A percentile compares a stretch with the other conserved stretches of the same genome.
Evolutionary conservation across 768 basidiomycete species (phyloP).

Genomic region (Stropharia rugosoannulata): DNA sequence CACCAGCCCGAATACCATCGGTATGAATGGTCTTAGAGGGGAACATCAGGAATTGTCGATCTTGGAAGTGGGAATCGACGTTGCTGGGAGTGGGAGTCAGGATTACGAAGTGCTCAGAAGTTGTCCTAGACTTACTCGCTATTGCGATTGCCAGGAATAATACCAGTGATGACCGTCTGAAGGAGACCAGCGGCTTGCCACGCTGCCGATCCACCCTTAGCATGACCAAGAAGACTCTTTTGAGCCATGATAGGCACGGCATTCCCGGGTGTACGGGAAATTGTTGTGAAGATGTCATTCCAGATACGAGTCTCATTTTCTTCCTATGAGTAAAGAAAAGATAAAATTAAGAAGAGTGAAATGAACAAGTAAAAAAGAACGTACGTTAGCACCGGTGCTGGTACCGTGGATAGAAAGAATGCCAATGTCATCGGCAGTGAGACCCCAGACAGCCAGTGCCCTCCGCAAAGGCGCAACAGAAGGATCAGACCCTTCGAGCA

Average conservation of each 20-base stretch:
- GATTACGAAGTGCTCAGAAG: neutral
- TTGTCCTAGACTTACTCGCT: conserved; percentile 70
- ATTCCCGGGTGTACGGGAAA: conserved; percentile 90
- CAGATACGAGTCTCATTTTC: conserved; percentile 97
- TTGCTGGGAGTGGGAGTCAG: conserved; percentile 52
- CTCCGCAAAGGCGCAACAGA: conserved; percentile 89
- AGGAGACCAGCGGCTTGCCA: conserved; percentile 95
- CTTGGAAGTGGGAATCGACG: conserved; percentile 88
- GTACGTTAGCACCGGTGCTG: conserved; percentile 79
- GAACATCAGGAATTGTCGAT: conserved; percentile 92
- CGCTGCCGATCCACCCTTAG: conserved; percentile 98
- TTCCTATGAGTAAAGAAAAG: conserved; percentile 50
- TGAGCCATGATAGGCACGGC: conserved; percentile 98
- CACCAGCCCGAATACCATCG: conserved; percentile 84
- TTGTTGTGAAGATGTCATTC: conserved; percentile 90
- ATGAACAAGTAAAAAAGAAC: conserved; percentile 18
- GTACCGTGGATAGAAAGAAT: conserved; percentile 89
- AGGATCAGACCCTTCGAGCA: conserved; percentile 88
- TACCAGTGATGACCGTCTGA: conserved; percentile 80
- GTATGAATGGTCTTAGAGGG: conserved; percentile 96
- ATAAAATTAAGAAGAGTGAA: conserved; percentile 8
- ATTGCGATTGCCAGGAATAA: conserved; percentile 94
- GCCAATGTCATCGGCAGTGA: conserved; percentile 90
- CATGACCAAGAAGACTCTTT: conserved; percentile 95
- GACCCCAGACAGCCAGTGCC: conserved; percentile 95